phyloP scores from a whole-genome alignment of 2,329 filamentous ascomycete genomes.

The Acephala macrosclerotiorum region DNA sequence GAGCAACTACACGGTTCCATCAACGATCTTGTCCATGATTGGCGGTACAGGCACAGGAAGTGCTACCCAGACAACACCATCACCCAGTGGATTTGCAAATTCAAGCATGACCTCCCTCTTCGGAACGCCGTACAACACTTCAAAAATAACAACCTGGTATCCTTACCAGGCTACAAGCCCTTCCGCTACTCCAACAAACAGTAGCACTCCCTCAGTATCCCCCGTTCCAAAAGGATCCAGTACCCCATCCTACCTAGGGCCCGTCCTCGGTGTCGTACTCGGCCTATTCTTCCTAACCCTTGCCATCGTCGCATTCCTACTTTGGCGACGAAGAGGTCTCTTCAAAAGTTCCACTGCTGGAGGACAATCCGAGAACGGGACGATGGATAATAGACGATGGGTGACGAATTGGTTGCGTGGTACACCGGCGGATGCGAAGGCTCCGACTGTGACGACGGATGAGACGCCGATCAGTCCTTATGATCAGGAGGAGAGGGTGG shows the following conservation, averaged over 20 bases:
- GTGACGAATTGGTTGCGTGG: conserved; percentile 40
- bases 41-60: conserved; percentile 66
- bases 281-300: conserved; percentile 63
- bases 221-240: conserved; percentile 22
- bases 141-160: conserved; percentile 65
- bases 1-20: conserved; percentile 72
- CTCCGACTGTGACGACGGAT: conserved; percentile 41
- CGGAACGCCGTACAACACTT: conserved; percentile 58
- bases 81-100: conserved; percentile 62
- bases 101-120: conserved; percentile 61
- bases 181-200: conserved; percentile 29
- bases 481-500: conserved; percentile 29
- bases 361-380: conserved; percentile 37
- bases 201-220: conserved; percentile 22
- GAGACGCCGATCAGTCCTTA: conserved; percentile 33
- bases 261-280: conserved; percentile 68
- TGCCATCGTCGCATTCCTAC: conserved; percentile 56
- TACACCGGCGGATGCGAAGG: conserved; percentile 35
- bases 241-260: conserved; percentile 64
- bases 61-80: conserved; percentile 70
- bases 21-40: conserved; percentile 63
- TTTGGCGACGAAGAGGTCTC: conserved; percentile 56
- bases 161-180: conserved; percentile 55
- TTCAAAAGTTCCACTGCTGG: conserved; percentile 26
- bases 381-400: conserved; percentile 35